These are phyloP conservation scores for Monosporascus ibericus DNA, from an alignment of 2,329 filamentous ascomycete genomes.

Conservation along the genomic window DNA sequence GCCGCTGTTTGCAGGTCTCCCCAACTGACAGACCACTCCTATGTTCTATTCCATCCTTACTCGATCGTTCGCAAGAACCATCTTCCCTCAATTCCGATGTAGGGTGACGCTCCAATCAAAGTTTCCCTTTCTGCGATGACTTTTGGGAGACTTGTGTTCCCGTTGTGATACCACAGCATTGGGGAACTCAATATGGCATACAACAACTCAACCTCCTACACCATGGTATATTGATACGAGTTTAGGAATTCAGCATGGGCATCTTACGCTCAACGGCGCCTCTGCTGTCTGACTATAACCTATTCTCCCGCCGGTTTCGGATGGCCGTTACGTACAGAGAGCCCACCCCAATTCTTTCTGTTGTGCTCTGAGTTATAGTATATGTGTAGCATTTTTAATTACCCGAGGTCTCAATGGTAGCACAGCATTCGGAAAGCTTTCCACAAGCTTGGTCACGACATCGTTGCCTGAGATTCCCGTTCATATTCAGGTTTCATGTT, in stretches of 20 bases:
- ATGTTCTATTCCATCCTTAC: background rate
- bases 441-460: conserved; percentile 17
- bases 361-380: conserved; percentile 5
- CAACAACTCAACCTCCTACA: too few species aligned
- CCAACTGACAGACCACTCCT: conserved; percentile 4
- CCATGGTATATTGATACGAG: too few species aligned
- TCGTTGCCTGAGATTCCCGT: conserved; percentile 13
- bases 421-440: conserved; percentile 23
- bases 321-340: background rate
- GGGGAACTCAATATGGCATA: too few species aligned
- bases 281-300: background rate
- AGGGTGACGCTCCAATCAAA: background rate
- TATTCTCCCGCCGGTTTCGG: background rate
- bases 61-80: background rate
- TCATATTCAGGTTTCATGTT: conserved; percentile 21
- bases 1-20: conserved; percentile 34
- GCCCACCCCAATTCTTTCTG: too few species aligned
- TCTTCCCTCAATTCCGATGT: background rate
- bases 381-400: conserved; percentile 12
- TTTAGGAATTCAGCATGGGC: too few species aligned
- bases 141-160: too few species aligned
- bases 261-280: background rate
- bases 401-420: conserved; percentile 17
- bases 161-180: too few species aligned
- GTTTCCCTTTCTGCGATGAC: background rate